These are phyloP conservation scores for Trichoderma sp. DNA, from an alignment of 2,329 filamentous ascomycete genomes.

Conservation along the genomic window DNA sequence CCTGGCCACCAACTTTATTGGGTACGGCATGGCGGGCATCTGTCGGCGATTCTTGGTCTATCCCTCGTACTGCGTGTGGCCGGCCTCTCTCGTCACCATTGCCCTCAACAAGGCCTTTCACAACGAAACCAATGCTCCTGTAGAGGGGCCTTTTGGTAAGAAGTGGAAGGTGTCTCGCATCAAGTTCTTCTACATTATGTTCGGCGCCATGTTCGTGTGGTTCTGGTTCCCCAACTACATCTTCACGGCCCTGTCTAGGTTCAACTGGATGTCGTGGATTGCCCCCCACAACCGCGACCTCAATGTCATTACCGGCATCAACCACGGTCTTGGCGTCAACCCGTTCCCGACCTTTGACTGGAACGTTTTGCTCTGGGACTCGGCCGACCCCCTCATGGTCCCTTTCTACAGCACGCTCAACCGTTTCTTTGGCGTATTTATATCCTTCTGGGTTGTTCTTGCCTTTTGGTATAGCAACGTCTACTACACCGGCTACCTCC, in stretches of 20 bases:
- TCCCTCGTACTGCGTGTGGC: slow-evolving; percentile 62
- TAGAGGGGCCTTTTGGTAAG: slow-evolving; percentile 49
- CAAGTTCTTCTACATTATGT: slow-evolving; percentile 56
- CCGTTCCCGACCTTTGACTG: slow-evolving; percentile 54
- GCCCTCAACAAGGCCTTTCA: slow-evolving; percentile 60
- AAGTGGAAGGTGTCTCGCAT: slow-evolving; percentile 54
- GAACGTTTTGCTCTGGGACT: slow-evolving; percentile 51
- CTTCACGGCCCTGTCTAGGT: slow-evolving; percentile 55
- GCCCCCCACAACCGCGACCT: slow-evolving; percentile 50
- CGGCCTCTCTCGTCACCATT: slow-evolving; percentile 58
- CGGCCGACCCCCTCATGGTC: slow-evolving; percentile 51
- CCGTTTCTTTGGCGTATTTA: slow-evolving; percentile 60
- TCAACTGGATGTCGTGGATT: slow-evolving; percentile 64
- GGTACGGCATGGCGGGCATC: slow-evolving; percentile 63
- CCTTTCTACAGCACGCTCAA: slow-evolving; percentile 66
- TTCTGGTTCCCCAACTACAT: slow-evolving; percentile 63
- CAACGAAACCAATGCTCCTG: slow-evolving; percentile 46
- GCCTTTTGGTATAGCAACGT: slow-evolving; percentile 63
- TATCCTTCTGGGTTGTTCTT: slow-evolving; percentile 58
- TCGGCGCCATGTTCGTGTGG: slow-evolving; percentile 59
- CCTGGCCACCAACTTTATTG: slow-evolving; percentile 60
- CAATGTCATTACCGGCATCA: slow-evolving; percentile 49
- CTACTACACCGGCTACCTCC: slow-evolving; percentile 60
- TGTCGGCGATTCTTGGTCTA: slow-evolving; percentile 59
- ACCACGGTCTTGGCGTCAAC: slow-evolving; percentile 52